phyloP scores from a whole-genome alignment of 1,284 basidiomycete species.

The Pseudozyma tsukubaensis region DNA sequence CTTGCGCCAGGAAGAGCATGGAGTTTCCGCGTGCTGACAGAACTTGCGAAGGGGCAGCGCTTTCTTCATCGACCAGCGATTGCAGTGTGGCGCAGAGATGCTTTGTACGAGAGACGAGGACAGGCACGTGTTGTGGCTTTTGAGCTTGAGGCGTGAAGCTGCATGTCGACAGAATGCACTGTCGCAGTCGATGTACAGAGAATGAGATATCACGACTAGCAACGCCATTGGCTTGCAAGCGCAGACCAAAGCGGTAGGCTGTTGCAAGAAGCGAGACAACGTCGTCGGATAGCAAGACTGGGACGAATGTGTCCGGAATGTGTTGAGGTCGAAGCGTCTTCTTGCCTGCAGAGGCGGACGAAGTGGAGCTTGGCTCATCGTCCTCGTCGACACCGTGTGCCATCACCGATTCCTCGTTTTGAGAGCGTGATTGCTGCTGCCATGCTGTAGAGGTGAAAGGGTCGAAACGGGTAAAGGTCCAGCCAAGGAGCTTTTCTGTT shows the following conservation, averaged over 20 bases:
- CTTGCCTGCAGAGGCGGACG: slow-evolving; percentile 9
- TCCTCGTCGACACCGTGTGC: slow-evolving; percentile 32
- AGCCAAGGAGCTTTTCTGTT: slow-evolving; percentile 52
- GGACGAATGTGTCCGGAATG: slow-evolving; percentile 35
- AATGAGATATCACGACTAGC: slow-evolving; percentile 42
- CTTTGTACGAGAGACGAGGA: slow-evolving; percentile 32
- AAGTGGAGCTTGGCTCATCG: slow-evolving; percentile 19
- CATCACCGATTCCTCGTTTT: slow-evolving; percentile 25
- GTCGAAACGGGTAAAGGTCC: slow-evolving; percentile 54
- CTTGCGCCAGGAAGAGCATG: slow-evolving; percentile 50
- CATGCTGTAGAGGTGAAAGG: slow-evolving; percentile 43
- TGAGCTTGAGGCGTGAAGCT: slow-evolving; percentile 43
- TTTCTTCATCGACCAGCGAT: slow-evolving; percentile 43
- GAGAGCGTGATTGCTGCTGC: slow-evolving; percentile 39
- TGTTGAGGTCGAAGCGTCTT: slow-evolving; percentile 23
- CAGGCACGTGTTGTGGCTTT: slow-evolving; percentile 41
- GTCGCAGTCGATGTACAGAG: slow-evolving; percentile 48
- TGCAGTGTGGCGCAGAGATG: slow-evolving; percentile 41
- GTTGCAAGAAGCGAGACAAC: slow-evolving; percentile 48
- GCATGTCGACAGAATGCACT: slow-evolving; percentile 38
- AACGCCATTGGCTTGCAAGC: slow-evolving; percentile 15
- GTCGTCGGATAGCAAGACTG: slow-evolving; percentile 47
- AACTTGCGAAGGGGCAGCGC: slow-evolving; percentile 14
- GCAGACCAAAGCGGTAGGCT: slow-evolving; percentile 41
- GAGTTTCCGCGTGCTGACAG: slow-evolving; percentile 43